Conservation (phyloP, 805 yeast genomes). For the Komagataella pastoris region DNA sequence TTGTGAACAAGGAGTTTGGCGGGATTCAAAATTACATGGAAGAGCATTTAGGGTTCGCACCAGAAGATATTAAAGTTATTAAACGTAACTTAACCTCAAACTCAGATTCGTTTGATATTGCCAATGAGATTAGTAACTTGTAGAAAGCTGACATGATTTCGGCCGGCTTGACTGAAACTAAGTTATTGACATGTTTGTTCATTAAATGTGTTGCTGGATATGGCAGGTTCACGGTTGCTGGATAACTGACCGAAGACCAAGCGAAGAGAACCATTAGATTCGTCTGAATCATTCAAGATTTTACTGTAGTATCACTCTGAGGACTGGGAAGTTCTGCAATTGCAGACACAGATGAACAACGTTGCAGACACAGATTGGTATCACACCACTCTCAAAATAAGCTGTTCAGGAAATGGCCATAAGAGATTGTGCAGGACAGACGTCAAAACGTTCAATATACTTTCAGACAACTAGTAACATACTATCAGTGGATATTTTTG, state of each 20-base stretch:
- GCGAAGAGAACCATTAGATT: too few species aligned
- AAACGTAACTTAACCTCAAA: constrained; percentile 13
- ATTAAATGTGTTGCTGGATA: not conserved
- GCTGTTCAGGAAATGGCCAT: too few species aligned
- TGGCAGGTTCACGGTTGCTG: not conserved
- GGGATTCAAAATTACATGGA: constrained; percentile 36
- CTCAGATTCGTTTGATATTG: not conserved
- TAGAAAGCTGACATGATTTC: constrained; percentile 15
- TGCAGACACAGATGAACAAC: too few species aligned
- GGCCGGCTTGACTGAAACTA: not conserved
- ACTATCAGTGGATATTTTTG: not conserved
- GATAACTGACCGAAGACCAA: not conserved
- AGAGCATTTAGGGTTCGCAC: constrained; percentile 23
- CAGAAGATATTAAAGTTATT: constrained; percentile 27
- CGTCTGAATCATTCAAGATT: too few species aligned
- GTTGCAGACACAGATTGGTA: too few species aligned
- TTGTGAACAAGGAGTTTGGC: constrained; percentile 37
- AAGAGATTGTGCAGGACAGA: too few species aligned
- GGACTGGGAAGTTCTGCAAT: too few species aligned
- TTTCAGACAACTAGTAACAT: not conserved
- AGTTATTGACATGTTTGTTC: not conserved
- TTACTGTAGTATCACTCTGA: too few species aligned
- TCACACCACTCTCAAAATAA: too few species aligned
- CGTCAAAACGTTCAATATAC: too few species aligned
- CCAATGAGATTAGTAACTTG: constrained; percentile 31